Base-by-base conservation (phyloP, 2,329 filamentous ascomycete genomes). In the Diaporthe vaccinii region DNA sequence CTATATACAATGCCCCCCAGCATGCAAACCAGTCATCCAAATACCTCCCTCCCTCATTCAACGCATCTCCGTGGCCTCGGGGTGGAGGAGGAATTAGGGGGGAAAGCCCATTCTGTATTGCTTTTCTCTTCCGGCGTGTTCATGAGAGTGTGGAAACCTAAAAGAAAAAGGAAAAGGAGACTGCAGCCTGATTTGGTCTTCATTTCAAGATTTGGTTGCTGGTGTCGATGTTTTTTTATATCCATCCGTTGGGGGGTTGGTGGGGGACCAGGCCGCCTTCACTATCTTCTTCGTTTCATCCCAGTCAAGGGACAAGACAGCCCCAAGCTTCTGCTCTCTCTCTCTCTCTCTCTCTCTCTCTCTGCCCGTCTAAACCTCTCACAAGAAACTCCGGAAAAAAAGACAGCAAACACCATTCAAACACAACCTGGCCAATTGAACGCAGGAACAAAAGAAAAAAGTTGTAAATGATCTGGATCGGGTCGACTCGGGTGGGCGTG, bases 1-100 rank as follows among this genome's bases (percentile, higher is more conserved):
- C 75, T 77, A 76, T 76, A 76, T 76, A 77, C 75, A 75, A 58
- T 55, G 49, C 46, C 71, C 65, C 46, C 61, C 39, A 65, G 58
- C 58, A 73, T 65, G 71, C 71, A 65, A 28, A 20, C 51, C 51
- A 55, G 61, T 65, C 61, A 65, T 65, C 41, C 70, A 61, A 72
- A 51, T 55, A 46, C 39, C 28, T 39, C 10, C 65, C 25, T 36
- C 22, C 34, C n/a, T 55, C 65, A 69, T 55, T 69, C 31, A 53
- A 55, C 65, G 20, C 49, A 28, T 69, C 46, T 55, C 65, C 28
- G n/a, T 69, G 22, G 22, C 46, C 20, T 17, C 31, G 46, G 46
- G 49, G 46, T 39, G 12, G 65, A 41, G 34, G 31, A n/a, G 31
- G 31, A 14, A 25, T 9, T 34, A 36, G 15, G 59, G n/a, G 39